Conservation (phyloP, 306 rosid species). For the Vigna radiata region DNA sequence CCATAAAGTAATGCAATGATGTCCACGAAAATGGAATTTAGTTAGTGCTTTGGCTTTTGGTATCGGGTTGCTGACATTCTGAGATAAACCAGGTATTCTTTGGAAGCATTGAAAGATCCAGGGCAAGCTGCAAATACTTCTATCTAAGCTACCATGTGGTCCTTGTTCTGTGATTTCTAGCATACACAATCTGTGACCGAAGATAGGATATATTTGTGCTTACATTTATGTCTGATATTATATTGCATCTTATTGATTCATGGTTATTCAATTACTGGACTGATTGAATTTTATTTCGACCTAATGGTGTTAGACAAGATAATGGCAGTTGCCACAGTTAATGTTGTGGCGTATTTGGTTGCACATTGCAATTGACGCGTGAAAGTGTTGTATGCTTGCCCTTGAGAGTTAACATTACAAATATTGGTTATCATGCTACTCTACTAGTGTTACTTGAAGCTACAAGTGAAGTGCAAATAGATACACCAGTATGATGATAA, state of each 20-base stretch:
- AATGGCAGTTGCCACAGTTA: conserved; percentile 7
- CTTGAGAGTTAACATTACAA: neutral
- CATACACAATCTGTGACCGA: neutral
- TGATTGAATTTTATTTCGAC: neutral
- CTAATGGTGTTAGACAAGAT: neutral
- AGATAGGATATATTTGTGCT: neutral
- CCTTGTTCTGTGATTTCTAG: neutral
- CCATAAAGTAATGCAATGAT: conserved; percentile 7
- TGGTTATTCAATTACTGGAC: neutral
- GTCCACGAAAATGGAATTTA: neutral
- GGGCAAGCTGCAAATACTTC: neutral
- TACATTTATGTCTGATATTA: neutral
- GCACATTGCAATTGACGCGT: neutral
- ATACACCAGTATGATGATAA: conserved; percentile 2
- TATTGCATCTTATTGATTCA: neutral
- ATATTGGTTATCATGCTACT: neutral
- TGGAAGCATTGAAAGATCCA: neutral
- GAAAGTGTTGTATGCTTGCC: neutral
- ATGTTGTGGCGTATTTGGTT: neutral
- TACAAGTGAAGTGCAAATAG: neutral
- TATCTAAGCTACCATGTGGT: neutral
- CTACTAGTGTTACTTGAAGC: neutral
- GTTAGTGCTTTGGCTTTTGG: neutral
- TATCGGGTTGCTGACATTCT: neutral
- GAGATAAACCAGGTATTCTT: neutral